Evolutionary conservation across 805 yeast genomes (phyloP).

Genomic region (Candida krabiensis): DNA sequence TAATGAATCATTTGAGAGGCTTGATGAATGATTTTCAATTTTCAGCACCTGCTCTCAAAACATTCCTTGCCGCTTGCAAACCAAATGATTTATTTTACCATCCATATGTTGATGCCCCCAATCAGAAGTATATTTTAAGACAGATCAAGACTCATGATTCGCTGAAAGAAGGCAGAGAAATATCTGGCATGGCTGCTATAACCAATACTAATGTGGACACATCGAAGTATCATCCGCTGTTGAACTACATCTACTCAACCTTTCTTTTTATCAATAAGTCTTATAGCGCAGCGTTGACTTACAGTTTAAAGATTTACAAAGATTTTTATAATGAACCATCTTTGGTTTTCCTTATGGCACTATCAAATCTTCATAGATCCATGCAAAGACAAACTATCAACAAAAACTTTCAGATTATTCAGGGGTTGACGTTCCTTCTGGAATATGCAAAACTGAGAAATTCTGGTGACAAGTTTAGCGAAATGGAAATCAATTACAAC

Average conservation of each 20-base stretch:
- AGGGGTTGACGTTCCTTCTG: conserved; percentile 75
- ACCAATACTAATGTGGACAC: conserved; percentile 49
- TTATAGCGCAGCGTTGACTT: conserved; percentile 78
- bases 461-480: conserved; percentile 43
- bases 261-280: conserved; percentile 79
- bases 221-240: conserved; percentile 60
- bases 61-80: conserved; percentile 59
- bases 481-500: conserved; percentile 80
- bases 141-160: conserved; percentile 90
- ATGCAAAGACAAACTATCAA: conserved; percentile 86
- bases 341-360: conserved; percentile 69
- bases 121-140: conserved; percentile 86
- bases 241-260: conserved; percentile 69
- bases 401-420: conserved; percentile 83
- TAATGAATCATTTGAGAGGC: conserved; percentile 59
- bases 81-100: conserved; percentile 23
- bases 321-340: conserved; percentile 75
- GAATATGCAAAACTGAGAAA: conserved; percentile 59
- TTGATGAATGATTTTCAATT: conserved; percentile 73
- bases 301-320: conserved; percentile 68
- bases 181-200: conserved; percentile 80
- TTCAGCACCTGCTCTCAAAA: conserved; percentile 61
- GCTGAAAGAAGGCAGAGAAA: conserved; percentile 48
- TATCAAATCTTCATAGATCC: conserved; percentile 84
- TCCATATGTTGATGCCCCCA: conserved; percentile 70